These are phyloP conservation scores for Colletotrichum tropicale DNA, from an alignment of 2,329 filamentous ascomycete species.

Conservation along the genomic window DNA sequence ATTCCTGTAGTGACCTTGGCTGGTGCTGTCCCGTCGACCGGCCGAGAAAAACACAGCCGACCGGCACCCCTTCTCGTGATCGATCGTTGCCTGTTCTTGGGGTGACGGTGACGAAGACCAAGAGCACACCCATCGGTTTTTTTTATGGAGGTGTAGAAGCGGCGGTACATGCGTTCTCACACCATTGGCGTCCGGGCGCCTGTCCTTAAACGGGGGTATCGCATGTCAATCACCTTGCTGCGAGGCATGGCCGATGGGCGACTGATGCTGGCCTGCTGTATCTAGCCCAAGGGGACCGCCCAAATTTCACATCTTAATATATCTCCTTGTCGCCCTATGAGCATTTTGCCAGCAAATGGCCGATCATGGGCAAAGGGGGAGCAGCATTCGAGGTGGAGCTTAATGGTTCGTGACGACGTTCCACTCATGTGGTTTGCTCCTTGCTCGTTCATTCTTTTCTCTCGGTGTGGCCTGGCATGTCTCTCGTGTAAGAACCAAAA, in stretches of 20 bases:
- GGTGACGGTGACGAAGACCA: constrained; percentile 19
- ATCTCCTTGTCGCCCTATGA: neutral
- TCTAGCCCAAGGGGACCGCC: neutral
- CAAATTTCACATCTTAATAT: neutral
- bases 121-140: neutral
- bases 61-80: neutral
- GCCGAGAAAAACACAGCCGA: neutral
- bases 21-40: neutral
- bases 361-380: neutral
- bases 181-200: neutral
- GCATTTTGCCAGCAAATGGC: neutral
- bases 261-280: neutral
- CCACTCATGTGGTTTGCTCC: neutral
- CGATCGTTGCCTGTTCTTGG: constrained; percentile 15
- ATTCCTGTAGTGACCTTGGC: neutral
- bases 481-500: neutral
- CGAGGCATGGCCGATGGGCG: neutral
- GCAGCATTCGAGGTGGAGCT: neutral
- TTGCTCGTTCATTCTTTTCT: neutral
- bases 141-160: neutral
- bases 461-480: neutral
- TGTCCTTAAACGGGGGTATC: constrained; percentile 8
- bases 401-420: neutral
- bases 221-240: constrained; percentile 9
- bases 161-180: neutral